Conservation (phyloP, 257 asterid genomes). For the Jasminum sambac region DNA sequence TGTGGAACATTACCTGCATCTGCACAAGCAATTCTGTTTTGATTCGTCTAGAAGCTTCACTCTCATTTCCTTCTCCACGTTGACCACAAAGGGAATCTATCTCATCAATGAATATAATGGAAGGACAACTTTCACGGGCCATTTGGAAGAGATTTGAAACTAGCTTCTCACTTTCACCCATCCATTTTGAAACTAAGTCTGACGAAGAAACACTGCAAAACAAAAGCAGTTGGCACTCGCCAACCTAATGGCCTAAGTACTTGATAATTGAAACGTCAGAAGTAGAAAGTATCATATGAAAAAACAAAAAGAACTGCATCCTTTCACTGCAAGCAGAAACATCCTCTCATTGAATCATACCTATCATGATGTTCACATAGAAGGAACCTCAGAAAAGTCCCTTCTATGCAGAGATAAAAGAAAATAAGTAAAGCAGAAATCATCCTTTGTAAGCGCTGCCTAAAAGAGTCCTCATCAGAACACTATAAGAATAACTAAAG, state of each 20-base stretch:
- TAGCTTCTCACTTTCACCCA: slow-evolving; percentile 99
- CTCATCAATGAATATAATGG: slow-evolving; percentile 91
- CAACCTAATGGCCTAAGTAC: slow-evolving; percentile 48
- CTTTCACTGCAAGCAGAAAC: slow-evolving; percentile 3
- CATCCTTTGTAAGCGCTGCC: neutral
- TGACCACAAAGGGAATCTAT: slow-evolving; percentile 92
- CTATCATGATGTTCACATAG: too few relatives aligned
- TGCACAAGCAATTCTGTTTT: slow-evolving; percentile 96
- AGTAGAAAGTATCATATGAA: slow-evolving; percentile 7
- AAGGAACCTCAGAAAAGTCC: neutral
- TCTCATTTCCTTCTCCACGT: slow-evolving; percentile 99
- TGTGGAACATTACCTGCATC: slow-evolving; percentile 69
- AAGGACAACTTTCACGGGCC: slow-evolving; percentile 98
- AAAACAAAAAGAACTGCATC: slow-evolving; percentile 2
- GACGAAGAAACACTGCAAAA: slow-evolving; percentile 89
- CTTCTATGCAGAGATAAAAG: too few relatives aligned
- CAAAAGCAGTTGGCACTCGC: slow-evolving; percentile 60
- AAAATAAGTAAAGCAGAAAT: neutral
- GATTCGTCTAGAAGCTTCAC: slow-evolving; percentile 97
- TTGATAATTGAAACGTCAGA: slow-evolving; percentile 23
- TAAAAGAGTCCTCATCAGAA: neutral
- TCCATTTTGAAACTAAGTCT: slow-evolving; percentile 99
- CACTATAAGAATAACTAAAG: neutral
- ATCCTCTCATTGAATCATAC: too few relatives aligned
- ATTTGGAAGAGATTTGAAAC: slow-evolving; percentile 95